Conservation (phyloP, 2,329 filamentous ascomycete genomes). For the Pseudogymnoascus sp. region DNA sequence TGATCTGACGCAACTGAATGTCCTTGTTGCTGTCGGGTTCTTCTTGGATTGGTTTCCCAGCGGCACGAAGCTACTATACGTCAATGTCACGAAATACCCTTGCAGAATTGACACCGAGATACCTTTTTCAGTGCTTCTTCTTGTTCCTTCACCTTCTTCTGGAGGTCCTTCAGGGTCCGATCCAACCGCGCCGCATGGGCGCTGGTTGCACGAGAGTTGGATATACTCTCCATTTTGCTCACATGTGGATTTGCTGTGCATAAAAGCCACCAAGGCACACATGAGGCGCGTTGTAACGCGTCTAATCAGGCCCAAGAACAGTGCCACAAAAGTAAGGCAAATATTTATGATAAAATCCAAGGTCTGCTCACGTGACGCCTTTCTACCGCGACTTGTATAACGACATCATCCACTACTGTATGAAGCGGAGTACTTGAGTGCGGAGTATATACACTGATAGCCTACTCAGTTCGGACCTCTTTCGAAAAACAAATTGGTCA, state of each 20-base stretch:
- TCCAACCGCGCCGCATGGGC: conserved; percentile 50
- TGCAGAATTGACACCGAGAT: conserved; percentile 3
- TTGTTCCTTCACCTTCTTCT: conserved; percentile 47
- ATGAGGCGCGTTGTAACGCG: background rate
- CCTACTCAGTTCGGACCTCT: background rate
- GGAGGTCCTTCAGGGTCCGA: conserved; percentile 59
- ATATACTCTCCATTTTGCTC: conserved; percentile 15
- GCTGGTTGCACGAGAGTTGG: conserved; percentile 27
- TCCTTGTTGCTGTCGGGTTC: conserved; percentile 26
- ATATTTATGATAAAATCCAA: background rate
- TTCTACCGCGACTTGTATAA: background rate
- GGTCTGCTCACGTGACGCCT: background rate
- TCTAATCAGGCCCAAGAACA: background rate
- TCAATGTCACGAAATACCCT: conserved; percentile 10
- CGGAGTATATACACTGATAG: background rate
- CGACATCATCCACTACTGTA: background rate
- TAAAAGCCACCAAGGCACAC: background rate
- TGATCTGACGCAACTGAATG: conserved; percentile 37
- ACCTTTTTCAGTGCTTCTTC: conserved; percentile 43
- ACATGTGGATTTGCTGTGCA: background rate
- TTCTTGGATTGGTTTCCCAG: conserved; percentile 17
- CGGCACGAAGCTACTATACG: conserved; percentile 22
- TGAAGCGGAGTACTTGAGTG: no score
- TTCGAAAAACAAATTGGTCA: background rate
- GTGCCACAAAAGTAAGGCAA: background rate